A percentile compares a stretch with the other conserved stretches of the same genome.
phyloP scores from a whole-genome alignment of 495 filamentous ascomycete genomes.

The Melanomma pulvis-pyrius region DNA sequence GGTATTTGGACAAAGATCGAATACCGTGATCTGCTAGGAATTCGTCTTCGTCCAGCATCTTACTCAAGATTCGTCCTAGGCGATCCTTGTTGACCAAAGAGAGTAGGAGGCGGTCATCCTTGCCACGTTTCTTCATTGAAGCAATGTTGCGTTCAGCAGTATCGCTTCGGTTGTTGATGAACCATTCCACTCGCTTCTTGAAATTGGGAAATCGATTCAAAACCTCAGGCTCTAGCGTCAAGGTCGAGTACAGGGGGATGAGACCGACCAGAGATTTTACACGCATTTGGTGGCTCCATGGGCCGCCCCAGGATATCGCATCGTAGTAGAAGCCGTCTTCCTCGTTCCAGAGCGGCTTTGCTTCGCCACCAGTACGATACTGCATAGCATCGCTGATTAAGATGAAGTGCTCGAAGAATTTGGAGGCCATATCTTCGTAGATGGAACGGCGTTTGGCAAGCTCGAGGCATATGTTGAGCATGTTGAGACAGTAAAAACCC shows the following conservation, averaged over 20 bases:
- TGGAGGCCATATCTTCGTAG: conserved; percentile 96
- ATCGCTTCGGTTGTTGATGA: conserved; percentile 81
- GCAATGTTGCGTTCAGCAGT: conserved; percentile 90
- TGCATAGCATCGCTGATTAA: conserved; percentile 98
- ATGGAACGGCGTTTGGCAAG: conserved; percentile 93
- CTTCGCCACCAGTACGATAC: conserved; percentile 74
- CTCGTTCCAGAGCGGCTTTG: conserved; percentile 91
- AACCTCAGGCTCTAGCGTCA: conserved; percentile 89
- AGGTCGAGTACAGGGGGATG: conserved; percentile 88
- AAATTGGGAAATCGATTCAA: conserved; percentile 92
- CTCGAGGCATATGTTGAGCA: conserved; percentile 95
- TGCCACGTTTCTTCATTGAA: conserved; percentile 83
- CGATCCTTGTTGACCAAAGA: conserved; percentile 89
- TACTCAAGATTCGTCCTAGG: conserved; percentile 77
- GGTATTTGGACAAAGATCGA: conserved; percentile 88
- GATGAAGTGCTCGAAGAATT: conserved; percentile 98
- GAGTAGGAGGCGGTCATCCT: conserved; percentile 81
- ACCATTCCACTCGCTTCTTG: conserved; percentile 91
- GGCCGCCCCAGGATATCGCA: conserved; percentile 92
- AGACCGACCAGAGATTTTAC: conserved; percentile 89
- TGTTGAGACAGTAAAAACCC: conserved; percentile 92
- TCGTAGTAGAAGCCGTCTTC: conserved; percentile 97
- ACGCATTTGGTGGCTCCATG: conserved; percentile 88
- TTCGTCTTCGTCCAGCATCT: conserved; percentile 93
- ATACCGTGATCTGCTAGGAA: conserved; percentile 91